Conservation (phyloP, 805 yeast genomes). For the Komagataella mondaviorum region DNA sequence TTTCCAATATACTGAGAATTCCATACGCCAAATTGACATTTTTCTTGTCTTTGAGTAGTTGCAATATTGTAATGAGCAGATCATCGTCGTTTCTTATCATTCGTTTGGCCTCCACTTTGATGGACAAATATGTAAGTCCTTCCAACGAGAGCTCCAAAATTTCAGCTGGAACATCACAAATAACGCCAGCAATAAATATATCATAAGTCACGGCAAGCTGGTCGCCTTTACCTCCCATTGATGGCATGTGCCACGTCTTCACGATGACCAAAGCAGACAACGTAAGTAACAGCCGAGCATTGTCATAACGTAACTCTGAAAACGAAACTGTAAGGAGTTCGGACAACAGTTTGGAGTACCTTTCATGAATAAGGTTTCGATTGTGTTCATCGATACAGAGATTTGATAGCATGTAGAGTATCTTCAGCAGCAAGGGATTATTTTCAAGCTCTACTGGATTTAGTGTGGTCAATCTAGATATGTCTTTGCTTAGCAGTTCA, state of each 20-base stretch:
- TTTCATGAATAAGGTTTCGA: not conserved
- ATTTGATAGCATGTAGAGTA: not conserved
- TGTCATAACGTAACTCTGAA: not conserved
- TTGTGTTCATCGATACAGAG: not conserved
- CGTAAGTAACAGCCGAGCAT: not conserved
- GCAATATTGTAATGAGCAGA: constrained; percentile 17
- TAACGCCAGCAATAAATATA: not conserved
- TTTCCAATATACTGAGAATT: not conserved
- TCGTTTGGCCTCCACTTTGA: constrained; percentile 23
- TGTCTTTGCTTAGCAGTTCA: not conserved
- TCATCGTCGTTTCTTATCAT: constrained; percentile 22
- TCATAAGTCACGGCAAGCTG: not conserved
- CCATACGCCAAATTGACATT: not conserved
- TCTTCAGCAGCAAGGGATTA: not conserved
- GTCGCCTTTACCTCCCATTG: not conserved
- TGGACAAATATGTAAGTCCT: constrained; percentile 35
- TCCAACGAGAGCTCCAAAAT: constrained; percentile 18
- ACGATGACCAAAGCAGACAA: not conserved
- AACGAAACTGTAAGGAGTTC: not conserved
- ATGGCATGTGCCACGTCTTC: not conserved
- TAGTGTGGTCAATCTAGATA: not conserved
- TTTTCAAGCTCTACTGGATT: not conserved
- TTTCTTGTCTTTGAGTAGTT: constrained; percentile 8
- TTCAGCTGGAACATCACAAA: not conserved
- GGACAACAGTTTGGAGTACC: not conserved